These are phyloP conservation scores for Penicillium sp. DNA, from an alignment of 2,329 filamentous ascomycete species.

Conservation along the genomic window DNA sequence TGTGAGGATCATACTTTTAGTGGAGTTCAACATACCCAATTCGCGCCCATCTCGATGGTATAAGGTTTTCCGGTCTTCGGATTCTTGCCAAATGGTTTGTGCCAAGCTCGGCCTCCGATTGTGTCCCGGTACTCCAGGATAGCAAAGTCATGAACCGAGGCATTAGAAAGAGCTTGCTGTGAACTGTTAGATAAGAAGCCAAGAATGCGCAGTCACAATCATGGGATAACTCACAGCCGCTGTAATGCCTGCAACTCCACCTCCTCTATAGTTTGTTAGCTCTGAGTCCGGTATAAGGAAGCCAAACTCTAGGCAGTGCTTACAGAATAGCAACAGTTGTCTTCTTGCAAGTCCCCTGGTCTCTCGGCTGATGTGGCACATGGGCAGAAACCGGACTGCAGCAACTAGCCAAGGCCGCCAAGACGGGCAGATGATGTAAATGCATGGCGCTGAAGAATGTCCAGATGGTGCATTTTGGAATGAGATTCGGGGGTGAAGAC, in stretches of 20 bases:
- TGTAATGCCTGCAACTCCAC: conserved; percentile 22
- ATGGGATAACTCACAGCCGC: conserved; percentile 14
- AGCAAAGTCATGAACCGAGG: conserved; percentile 21
- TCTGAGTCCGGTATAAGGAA: neutral
- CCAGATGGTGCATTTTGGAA: neutral
- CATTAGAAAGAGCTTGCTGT: conserved; percentile 23
- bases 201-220: neutral
- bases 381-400: conserved; percentile 10
- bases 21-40: conserved; percentile 54
- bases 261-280: conserved; percentile 14
- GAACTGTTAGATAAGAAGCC: neutral
- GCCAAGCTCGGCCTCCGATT: conserved; percentile 62
- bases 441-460: conserved; percentile 11
- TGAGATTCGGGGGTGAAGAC: neutral
- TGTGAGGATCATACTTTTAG: neutral
- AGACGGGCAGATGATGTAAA: conserved; percentile 13
- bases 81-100: conserved; percentile 57
- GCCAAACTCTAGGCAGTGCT: neutral
- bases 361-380: conserved; percentile 11
- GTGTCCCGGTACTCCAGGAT: conserved; percentile 55
- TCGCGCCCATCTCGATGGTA: conserved; percentile 65
- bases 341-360: conserved; percentile 18
- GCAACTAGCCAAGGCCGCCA: conserved; percentile 15
- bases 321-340: conserved; percentile 24
- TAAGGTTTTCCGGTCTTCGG: conserved; percentile 53